phyloP scores from a whole-genome alignment of 192 early-diverging fungal genomes.

The Lunasporangiospora selenospora region DNA sequence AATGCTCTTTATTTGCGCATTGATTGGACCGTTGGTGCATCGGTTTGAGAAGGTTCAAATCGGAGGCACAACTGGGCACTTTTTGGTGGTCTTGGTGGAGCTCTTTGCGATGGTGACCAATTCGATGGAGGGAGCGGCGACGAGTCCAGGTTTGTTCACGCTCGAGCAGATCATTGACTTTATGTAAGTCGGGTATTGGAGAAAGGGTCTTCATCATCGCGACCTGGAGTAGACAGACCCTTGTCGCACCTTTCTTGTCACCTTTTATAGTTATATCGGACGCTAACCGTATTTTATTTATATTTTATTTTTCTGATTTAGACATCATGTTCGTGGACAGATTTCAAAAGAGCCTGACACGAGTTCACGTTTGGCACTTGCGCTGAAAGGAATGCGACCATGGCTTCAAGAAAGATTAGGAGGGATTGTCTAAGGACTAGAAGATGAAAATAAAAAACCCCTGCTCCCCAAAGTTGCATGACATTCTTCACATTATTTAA shows the following conservation, averaged over 20 bases:
- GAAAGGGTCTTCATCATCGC: no score
- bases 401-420: slow-evolving; percentile 35
- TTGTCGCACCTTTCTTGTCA: no score
- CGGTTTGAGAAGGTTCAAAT: slow-evolving; percentile 66
- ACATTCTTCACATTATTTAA: no score
- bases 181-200: slow-evolving; percentile 49
- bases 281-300: neutral
- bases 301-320: slow-evolving; percentile 4
- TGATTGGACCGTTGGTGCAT: slow-evolving; percentile 76
- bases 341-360: slow-evolving; percentile 57
- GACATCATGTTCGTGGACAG: slow-evolving; percentile 52
- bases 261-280: no score
- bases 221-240: no score
- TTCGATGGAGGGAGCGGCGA: slow-evolving; percentile 48
- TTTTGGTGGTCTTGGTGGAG: slow-evolving; percentile 53
- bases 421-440: slow-evolving; percentile 25
- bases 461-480: no score
- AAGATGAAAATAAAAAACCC: no score
- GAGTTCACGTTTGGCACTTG: slow-evolving; percentile 20
- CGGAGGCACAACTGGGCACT: slow-evolving; percentile 49
- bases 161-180: slow-evolving; percentile 60
- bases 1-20: slow-evolving; percentile 71
- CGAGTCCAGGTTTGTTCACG: slow-evolving; percentile 49
- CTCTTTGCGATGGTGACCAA: slow-evolving; percentile 52
- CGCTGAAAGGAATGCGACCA: slow-evolving; percentile 28